phyloP scores from a whole-genome alignment of 768 basidiomycete genomes.

The Leccinum rimulosum region DNA sequence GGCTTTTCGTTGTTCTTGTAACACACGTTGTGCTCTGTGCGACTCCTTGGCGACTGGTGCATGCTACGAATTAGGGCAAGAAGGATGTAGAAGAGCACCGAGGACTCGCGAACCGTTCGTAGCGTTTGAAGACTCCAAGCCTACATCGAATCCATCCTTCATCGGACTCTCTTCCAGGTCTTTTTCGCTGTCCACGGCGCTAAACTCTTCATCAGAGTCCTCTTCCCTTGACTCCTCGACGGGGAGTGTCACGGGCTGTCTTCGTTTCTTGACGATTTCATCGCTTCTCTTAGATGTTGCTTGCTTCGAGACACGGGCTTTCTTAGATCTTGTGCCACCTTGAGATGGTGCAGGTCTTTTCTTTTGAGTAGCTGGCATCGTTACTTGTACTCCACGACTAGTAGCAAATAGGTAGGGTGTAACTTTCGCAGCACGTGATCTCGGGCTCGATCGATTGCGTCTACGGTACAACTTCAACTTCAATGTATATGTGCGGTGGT shows the following conservation, averaged over 20 bases:
- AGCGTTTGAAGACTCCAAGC: slow-evolving; percentile 41
- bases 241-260: slow-evolving; percentile 52
- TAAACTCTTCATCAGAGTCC: slow-evolving; percentile 37
- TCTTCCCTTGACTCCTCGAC: slow-evolving; percentile 34
- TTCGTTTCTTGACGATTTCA: slow-evolving; percentile 53
- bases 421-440: slow-evolving; percentile 22
- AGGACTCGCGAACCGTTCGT: slow-evolving; percentile 50
- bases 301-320: slow-evolving; percentile 43
- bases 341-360: slow-evolving; percentile 52
- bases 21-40: slow-evolving; percentile 65
- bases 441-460: neutral
- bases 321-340: slow-evolving; percentile 51
- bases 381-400: neutral
- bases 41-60: slow-evolving; percentile 59
- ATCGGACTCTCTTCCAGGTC: slow-evolving; percentile 20
- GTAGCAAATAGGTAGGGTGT: neutral
- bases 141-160: slow-evolving; percentile 34
- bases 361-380: slow-evolving; percentile 44
- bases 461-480: too few relatives aligned
- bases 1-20: slow-evolving; percentile 69
- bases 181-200: slow-evolving; percentile 31
- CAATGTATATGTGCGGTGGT: too few relatives aligned
- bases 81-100: neutral
- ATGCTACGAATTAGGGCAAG: slow-evolving; percentile 4
- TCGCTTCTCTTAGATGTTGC: slow-evolving; percentile 14